A percentile compares a stretch with the other conserved stretches of the same genome.
Conservation (phyloP, 805 yeast species). For the Priceomyces castillae region DNA sequence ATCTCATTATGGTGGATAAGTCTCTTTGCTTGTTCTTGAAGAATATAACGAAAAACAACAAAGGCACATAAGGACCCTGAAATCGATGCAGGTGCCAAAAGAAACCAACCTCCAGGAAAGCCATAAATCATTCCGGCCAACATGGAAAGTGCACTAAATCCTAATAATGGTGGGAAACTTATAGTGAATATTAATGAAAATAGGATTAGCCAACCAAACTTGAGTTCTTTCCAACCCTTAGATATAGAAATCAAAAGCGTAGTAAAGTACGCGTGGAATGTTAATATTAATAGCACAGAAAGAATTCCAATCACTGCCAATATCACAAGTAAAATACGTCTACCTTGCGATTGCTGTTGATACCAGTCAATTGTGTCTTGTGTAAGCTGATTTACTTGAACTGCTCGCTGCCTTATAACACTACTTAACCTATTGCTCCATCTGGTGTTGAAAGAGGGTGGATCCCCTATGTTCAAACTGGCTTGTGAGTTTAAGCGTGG, state of each 20-base stretch:
- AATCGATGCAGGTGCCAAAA: conserved; percentile 66
- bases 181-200: conserved; percentile 57
- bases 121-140: conserved; percentile 83
- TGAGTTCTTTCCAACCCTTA: conserved; percentile 40
- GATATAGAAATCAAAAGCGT: conserved; percentile 40
- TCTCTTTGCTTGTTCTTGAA: conserved; percentile 56
- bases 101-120: conserved; percentile 72
- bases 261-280: conserved; percentile 38
- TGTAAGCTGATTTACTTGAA: neutral
- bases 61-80: conserved; percentile 78
- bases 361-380: conserved; percentile 16
- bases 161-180: conserved; percentile 88
- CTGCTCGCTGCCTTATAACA: neutral
- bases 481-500: neutral
- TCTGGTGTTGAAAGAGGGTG: neutral
- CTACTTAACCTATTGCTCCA: neutral
- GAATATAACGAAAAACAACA: conserved; percentile 56
- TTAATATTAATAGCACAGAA: conserved; percentile 13
- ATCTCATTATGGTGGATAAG: conserved; percentile 60
- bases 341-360: conserved; percentile 13
- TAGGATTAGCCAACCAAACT: conserved; percentile 45
- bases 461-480: neutral
- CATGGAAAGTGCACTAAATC: conserved; percentile 68
- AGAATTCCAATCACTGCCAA: conserved; percentile 19
- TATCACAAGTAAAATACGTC: conserved; percentile 12